Conservation (phyloP, 805 yeast species). For the Kluyveromyces wickerhamii region DNA sequence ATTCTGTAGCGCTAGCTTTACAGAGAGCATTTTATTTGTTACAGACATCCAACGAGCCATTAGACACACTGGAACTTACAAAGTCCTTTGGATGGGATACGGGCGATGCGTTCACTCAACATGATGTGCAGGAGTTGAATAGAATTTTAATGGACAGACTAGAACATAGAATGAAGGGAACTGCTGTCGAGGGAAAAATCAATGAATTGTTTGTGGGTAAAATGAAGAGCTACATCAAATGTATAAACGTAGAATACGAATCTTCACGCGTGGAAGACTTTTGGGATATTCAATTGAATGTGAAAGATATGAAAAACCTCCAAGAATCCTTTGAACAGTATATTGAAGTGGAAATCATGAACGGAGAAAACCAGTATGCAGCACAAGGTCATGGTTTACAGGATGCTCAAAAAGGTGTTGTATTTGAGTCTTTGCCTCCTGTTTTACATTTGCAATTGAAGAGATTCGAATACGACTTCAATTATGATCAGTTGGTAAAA, state of each 20-base stretch:
- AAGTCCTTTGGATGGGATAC: constrained; percentile 96
- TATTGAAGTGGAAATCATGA: constrained; percentile 77
- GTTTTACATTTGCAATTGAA: constrained; percentile 90
- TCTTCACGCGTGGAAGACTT: constrained; percentile 87
- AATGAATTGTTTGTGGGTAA: constrained; percentile 88
- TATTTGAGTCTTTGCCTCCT: constrained; percentile 83
- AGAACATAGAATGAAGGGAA: constrained; percentile 86
- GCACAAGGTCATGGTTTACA: constrained; percentile 88
- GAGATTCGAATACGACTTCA: constrained; percentile 89
- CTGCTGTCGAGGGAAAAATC: constrained; percentile 65
- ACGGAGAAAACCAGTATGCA: constrained; percentile 92
- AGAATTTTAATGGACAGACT: constrained; percentile 91
- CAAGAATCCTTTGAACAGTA: constrained; percentile 76
- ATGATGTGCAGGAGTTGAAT: constrained; percentile 94
- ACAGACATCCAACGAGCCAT: constrained; percentile 63
- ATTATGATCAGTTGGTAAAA: constrained; percentile 79
- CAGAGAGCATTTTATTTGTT: constrained; percentile 82
- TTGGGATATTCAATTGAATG: constrained; percentile 97
- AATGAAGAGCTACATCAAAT: constrained; percentile 90
- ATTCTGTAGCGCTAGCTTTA: constrained; percentile 71
- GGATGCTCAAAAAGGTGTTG: constrained; percentile 95
- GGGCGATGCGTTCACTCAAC: constrained; percentile 93
- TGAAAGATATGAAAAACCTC: constrained; percentile 67
- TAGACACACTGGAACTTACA: constrained; percentile 81
- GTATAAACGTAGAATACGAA: constrained; percentile 89